Conservation (phyloP, 176 grass and related monocot species). For the Raddia distichophylla region DNA sequence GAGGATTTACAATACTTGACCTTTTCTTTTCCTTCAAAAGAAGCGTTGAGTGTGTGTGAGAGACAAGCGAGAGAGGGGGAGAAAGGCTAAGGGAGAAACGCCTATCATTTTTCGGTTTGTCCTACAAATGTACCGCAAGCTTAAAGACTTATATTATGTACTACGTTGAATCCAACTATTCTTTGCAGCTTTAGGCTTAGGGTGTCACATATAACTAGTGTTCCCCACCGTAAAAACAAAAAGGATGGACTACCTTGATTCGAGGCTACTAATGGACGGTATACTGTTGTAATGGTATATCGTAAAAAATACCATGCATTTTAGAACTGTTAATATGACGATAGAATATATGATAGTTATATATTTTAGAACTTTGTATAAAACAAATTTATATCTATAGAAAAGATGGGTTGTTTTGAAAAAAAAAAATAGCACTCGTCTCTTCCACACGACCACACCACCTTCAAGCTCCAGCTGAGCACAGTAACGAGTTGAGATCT, state of each 20-base stretch:
- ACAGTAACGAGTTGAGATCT: conserved; percentile 61
- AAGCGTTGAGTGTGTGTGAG: not conserved
- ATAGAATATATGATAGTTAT: too few relatives aligned
- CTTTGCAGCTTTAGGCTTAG: not conserved
- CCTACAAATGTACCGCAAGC: not conserved
- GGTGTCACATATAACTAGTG: not conserved
- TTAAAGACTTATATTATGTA: not conserved
- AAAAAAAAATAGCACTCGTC: too few relatives aligned
- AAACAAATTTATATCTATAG: too few relatives aligned
- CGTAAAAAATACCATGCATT: too few relatives aligned
- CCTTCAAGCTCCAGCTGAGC: conserved; percentile 48
- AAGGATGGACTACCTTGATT: too few relatives aligned
- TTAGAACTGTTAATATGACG: too few relatives aligned
- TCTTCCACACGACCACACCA: conserved; percentile 21
- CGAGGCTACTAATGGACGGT: too few relatives aligned
- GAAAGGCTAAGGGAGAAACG: not conserved
- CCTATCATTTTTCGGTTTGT: not conserved
- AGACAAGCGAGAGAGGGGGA: too few relatives aligned
- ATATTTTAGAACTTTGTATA: too few relatives aligned
- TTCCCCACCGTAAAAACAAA: not conserved
- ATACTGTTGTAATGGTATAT: too few relatives aligned
- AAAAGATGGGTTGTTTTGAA: too few relatives aligned
- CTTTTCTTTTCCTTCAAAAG: not conserved
- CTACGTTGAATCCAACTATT: conserved; percentile 1
- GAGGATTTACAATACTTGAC: not conserved